Base-by-base conservation (phyloP, 176 grass and related monocot species). In the Tillandsia fasciculata region DNA sequence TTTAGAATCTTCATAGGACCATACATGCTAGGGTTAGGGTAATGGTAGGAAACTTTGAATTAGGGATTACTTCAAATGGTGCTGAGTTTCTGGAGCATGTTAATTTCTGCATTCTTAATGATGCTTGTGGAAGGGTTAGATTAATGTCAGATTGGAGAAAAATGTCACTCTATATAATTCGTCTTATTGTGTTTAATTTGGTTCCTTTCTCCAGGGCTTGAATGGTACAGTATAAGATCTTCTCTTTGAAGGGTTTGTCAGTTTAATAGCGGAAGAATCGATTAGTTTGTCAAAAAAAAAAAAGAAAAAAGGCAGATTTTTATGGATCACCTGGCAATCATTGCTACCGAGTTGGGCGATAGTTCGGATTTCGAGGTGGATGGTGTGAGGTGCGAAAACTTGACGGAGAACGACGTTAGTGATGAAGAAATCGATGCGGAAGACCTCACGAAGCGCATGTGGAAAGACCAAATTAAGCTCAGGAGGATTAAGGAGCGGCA, bases 371-470 rank as follows among this genome's bases (percentile, higher is more conserved):
- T 85, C 27, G 90, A 93, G 67, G 73, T 84, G 0, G 88, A 96
- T 10, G 83, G 86, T 49, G 69, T 91, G 20, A 68, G 42, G 33
- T 77, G 75, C 9, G 84, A 93, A 23, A 87, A 85, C 77, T 73
- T 96, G 15, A 88, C 49, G 0, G 94, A 99, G 74, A 93, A 99
- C 52, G 90, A 99, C 64, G 94, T 93, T 64, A 99, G 94, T 8
- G 90, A 99, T 1, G 94, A 99, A 82, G 94, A 99, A 72, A 99
- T 99, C 1, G 87, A 99, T 56, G 26, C 84, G 0, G 87, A 99
- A 42, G 90, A 90, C 8, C 78, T 99, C 77, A 75, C 87, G 2
- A 82, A 82, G 29, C 83, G 94, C 53, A 99, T 99, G 90, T 93
- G 89, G 94, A 99, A 93, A 75, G 94, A 99, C 66, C 84, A 71